Evolutionary conservation across 139 green algal genomes (phyloP).

Genomic region (Picochlorum sp.): DNA sequence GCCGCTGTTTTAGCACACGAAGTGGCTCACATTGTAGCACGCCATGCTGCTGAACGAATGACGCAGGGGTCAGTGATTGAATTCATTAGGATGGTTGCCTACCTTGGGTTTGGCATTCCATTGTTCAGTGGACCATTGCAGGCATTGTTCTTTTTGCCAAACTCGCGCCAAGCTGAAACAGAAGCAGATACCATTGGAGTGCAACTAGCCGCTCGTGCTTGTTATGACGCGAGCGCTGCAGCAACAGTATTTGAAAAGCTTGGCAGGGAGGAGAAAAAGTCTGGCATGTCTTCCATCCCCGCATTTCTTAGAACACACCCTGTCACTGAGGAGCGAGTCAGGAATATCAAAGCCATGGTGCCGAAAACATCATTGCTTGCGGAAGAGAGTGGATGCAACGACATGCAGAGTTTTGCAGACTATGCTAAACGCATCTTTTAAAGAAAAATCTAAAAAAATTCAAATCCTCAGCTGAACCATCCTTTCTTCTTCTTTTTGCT

Average conservation of each 20-base stretch:
- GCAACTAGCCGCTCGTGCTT: slow-evolving; percentile 56
- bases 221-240: slow-evolving; percentile 54
- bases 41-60: slow-evolving; percentile 52
- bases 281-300: slow-evolving; percentile 19
- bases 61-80: slow-evolving; percentile 20
- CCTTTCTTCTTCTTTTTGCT: not conserved
- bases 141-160: slow-evolving; percentile 49
- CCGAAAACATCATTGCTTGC: not conserved
- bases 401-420: not conserved
- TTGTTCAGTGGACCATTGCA: slow-evolving; percentile 27
- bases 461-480: slow-evolving; percentile 13
- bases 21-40: slow-evolving; percentile 63
- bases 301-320: slow-evolving; percentile 72
- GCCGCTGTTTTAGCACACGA: slow-evolving; percentile 81
- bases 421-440: not conserved
- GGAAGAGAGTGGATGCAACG: slow-evolving; percentile 4
- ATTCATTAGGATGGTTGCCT: slow-evolving; percentile 16
- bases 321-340: slow-evolving; percentile 47
- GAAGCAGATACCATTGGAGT: slow-evolving; percentile 78
- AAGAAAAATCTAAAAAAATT: slow-evolving; percentile 1
- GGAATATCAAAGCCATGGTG: slow-evolving; percentile 17
- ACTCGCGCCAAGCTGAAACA: slow-evolving; percentile 55
- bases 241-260: slow-evolving; percentile 31
- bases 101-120: slow-evolving; percentile 37
- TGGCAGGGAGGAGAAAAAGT: slow-evolving; percentile 21